Evolutionary conservation across 805 yeast genomes (phyloP).

Genomic region (Kluyveromyces siamensis): DNA sequence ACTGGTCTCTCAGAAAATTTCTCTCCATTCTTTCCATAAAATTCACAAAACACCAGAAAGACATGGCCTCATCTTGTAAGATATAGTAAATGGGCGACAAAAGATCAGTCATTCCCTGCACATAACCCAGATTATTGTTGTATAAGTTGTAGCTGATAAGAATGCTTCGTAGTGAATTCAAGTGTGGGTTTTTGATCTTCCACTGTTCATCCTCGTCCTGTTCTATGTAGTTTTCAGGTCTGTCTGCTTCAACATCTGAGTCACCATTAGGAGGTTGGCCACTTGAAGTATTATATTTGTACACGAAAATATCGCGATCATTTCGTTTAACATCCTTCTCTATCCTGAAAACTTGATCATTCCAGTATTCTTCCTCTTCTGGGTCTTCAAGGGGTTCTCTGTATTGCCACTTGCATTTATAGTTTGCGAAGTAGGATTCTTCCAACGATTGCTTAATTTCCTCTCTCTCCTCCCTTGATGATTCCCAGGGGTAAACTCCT

Average conservation of each 20-base stretch:
- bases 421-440: constrained; percentile 47
- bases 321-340: constrained; percentile 92
- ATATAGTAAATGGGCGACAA: constrained; percentile 73
- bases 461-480: constrained; percentile 58
- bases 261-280: constrained; percentile 27
- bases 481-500: constrained; percentile 84
- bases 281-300: constrained; percentile 33
- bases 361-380: constrained; percentile 62
- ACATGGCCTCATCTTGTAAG: constrained; percentile 58
- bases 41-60: constrained; percentile 83
- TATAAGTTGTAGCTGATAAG: constrained; percentile 79
- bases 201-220: constrained; percentile 41
- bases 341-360: constrained; percentile 80
- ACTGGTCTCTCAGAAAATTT: constrained; percentile 82
- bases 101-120: constrained; percentile 96
- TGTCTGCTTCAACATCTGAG: constrained; percentile 20
- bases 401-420: constrained; percentile 66
- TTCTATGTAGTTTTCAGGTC: constrained; percentile 27
- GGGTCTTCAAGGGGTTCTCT: constrained; percentile 19
- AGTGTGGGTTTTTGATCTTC: constrained; percentile 66
- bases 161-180: constrained; percentile 64
- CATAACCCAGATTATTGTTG: constrained; percentile 81
- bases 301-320: constrained; percentile 68
- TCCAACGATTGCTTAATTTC: constrained; percentile 47
- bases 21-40: constrained; percentile 95